These are phyloP conservation scores for Solanum bulbocastanum DNA, from an alignment of 257 asterid genomes.

Conservation along the genomic window DNA sequence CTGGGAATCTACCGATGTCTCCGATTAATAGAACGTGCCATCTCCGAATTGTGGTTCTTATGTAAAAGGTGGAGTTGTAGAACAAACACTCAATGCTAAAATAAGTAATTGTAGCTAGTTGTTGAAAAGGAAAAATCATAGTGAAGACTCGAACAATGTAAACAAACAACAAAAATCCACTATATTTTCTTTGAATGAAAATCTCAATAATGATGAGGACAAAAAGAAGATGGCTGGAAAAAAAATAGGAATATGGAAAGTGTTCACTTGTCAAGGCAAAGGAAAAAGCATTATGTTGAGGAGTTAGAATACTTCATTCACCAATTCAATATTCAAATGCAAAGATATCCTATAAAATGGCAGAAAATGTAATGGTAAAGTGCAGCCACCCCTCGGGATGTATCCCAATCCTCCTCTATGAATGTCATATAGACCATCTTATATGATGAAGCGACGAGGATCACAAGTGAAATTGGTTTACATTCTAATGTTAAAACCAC, in stretches of 20 bases:
- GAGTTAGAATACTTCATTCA: constrained; percentile 63
- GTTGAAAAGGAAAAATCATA: constrained; percentile 44
- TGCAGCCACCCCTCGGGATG: constrained; percentile 47
- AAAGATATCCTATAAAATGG: constrained; percentile 49
- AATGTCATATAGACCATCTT: constrained; percentile 71
- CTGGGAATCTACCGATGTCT: constrained; percentile 31
- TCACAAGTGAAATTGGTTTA: constrained; percentile 51
- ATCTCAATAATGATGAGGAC: constrained; percentile 31
- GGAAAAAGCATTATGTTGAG: constrained; percentile 59
- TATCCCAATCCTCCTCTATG: constrained; percentile 76
- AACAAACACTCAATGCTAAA: constrained; percentile 23
- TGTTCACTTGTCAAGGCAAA: constrained; percentile 66
- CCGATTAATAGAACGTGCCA: constrained; percentile 36
- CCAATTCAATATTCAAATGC: constrained; percentile 59
- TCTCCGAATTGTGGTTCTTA: constrained; percentile 44
- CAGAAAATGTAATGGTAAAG: constrained; percentile 51
- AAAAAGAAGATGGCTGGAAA: constrained; percentile 54
- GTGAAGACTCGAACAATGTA: constrained; percentile 17
- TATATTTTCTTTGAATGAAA: constrained; percentile 2
- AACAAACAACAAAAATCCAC: constrained; percentile 34
- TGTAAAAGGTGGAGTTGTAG: constrained; percentile 33
- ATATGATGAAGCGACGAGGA: constrained; percentile 68
- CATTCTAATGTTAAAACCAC: constrained; percentile 39
- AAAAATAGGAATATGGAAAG: constrained; percentile 70
- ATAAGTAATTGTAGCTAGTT: constrained; percentile 5